Evolutionary conservation across 495 filamentous ascomycete species (phyloP).

Genomic region (Daldinia childiae): DNA sequence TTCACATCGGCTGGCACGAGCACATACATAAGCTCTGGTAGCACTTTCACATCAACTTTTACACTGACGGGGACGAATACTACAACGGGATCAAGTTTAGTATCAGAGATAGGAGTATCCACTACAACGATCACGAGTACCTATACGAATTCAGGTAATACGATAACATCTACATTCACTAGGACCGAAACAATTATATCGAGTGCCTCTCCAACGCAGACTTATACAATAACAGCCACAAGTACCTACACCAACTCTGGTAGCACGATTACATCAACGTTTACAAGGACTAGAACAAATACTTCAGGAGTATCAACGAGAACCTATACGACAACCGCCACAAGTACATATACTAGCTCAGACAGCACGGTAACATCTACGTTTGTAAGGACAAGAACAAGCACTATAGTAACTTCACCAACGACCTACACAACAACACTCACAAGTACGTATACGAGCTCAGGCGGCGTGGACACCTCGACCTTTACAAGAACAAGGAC

Average conservation of each 20-base stretch:
- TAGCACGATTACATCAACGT: constrained; percentile 25
- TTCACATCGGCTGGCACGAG: constrained; percentile 17
- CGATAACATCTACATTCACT: constrained; percentile 23
- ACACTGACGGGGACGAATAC: constrained; percentile 10
- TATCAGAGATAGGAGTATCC: background rate
- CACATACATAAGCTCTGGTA: constrained; percentile 17
- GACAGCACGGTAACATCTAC: constrained; percentile 13
- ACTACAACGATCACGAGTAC: background rate
- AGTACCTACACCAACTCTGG: constrained; percentile 21
- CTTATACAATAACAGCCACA: constrained; percentile 23
- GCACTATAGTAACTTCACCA: background rate
- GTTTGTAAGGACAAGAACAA: constrained; percentile 13
- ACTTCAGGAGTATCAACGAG: constrained; percentile 1
- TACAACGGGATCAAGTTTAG: background rate
- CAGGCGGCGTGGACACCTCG: constrained; percentile 3
- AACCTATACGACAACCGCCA: constrained; percentile 19
- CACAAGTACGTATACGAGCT: constrained; percentile 18
- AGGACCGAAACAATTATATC: background rate
- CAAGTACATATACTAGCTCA: constrained; percentile 3
- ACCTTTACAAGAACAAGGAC: constrained; percentile 15
- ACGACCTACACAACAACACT: constrained; percentile 25
- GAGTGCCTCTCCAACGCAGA: background rate
- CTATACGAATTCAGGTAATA: constrained; percentile 9
- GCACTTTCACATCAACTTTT: constrained; percentile 19
- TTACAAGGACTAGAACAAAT: constrained; percentile 16